Percentiles rank a stretch among this genome's conserved stretches.
These are phyloP conservation scores for Fusarium verticillioides DNA, from an alignment of 2,329 filamentous ascomycete species.

Conservation along the genomic window DNA sequence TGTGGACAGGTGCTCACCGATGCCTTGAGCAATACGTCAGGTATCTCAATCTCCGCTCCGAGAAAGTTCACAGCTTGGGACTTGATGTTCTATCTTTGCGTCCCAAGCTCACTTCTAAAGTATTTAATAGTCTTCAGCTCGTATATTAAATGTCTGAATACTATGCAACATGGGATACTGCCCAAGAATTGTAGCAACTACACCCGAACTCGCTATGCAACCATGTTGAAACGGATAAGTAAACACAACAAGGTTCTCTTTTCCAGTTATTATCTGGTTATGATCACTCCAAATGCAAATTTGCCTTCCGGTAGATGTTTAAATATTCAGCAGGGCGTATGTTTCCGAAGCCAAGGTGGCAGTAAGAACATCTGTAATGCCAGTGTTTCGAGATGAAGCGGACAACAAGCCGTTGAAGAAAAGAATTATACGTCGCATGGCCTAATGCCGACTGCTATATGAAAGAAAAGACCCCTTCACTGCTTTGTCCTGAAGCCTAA, in stretches of 20 bases:
- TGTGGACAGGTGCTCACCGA: not conserved
- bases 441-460: accelerated
- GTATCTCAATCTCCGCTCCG: not conserved
- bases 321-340: not conserved
- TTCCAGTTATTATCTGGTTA: not conserved
- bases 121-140: accelerated
- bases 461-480: accelerated
- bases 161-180: not conserved
- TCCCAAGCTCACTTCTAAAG: accelerated
- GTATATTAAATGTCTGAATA: not conserved
- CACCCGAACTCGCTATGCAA: not conserved
- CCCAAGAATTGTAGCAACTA: not conserved
- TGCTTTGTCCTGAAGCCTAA: no score
- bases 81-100: not conserved
- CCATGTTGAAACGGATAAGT: not conserved
- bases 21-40: not conserved
- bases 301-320: not conserved
- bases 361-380: not conserved
- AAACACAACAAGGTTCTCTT: not conserved
- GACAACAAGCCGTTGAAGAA: no score
- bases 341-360: no score
- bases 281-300: accelerated
- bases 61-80: not conserved
- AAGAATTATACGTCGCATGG: no score
- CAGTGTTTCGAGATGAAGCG: not conserved